Conservation (phyloP, 352 stramenopile species). For the Elongisporangium anandrum region DNA sequence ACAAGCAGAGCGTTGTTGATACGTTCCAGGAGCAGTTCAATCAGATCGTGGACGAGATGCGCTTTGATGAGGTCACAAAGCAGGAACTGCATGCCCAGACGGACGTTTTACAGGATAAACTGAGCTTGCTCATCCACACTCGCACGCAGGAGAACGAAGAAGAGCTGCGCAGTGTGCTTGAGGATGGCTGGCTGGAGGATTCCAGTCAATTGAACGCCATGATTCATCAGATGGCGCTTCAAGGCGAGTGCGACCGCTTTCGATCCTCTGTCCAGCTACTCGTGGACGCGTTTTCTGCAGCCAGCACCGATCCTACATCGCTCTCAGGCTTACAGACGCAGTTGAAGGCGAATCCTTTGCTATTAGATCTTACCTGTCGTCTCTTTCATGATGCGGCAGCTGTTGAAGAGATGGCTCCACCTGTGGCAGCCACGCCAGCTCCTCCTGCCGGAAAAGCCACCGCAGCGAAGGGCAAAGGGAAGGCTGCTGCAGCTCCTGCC, state of each 20-base stretch:
- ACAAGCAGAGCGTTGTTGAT: slow-evolving; percentile 61
- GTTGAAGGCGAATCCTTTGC: slow-evolving; percentile 15
- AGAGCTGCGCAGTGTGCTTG: slow-evolving; percentile 36
- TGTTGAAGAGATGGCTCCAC: slow-evolving; percentile 8
- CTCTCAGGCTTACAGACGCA: slow-evolving; percentile 17
- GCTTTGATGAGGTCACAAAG: slow-evolving; percentile 79
- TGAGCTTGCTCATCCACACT: slow-evolving; percentile 39
- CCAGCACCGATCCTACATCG: slow-evolving; percentile 30
- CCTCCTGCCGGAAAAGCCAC: slow-evolving; percentile 18
- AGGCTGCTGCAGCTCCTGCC: slow-evolving; percentile 15
- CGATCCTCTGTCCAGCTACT: slow-evolving; percentile 52
- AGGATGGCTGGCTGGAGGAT: slow-evolving; percentile 62
- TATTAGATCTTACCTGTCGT: slow-evolving; percentile 28
- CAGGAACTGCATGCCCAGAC: slow-evolving; percentile 68
- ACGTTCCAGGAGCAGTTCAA: slow-evolving; percentile 77
- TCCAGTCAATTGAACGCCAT: slow-evolving; percentile 30
- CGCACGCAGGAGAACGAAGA: slow-evolving; percentile 38
- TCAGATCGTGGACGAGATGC: slow-evolving; percentile 75
- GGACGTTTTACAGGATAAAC: slow-evolving; percentile 68
- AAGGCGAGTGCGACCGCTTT: slow-evolving; percentile 74
- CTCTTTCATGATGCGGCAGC: slow-evolving; percentile 33
- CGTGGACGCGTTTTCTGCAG: slow-evolving; percentile 40
- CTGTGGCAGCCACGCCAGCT: slow-evolving; percentile 5
- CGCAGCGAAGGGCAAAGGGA: slow-evolving; percentile 32
- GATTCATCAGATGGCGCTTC: slow-evolving; percentile 49